Base-by-base conservation (phyloP, 306 rosid species). In the Hippophae rhamnoides region DNA sequence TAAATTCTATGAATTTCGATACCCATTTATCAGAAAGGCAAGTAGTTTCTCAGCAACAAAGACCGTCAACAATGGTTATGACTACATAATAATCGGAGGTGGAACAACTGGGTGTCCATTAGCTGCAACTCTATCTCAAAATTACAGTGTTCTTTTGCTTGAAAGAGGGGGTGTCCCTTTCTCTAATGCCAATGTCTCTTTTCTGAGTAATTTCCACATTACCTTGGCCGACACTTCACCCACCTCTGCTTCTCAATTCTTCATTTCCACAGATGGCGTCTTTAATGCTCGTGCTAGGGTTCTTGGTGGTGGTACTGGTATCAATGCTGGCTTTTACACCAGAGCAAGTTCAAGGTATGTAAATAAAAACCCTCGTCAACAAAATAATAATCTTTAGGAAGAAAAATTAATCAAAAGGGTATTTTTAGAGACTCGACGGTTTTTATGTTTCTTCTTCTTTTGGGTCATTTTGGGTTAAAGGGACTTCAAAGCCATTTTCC, bases 11-110 rank as follows among this genome's bases (percentile, higher is more conserved):
- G 57, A 69, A 59, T 66, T 58, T 8, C 50, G 43, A 2, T 88
- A 84, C 81, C 94, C 99, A 5, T 92, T 85, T 66, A 81, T 88
- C 26, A 84, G 52, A 65, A 69, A 51, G 10, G 99, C 99, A 49
- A 88, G 99, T 69, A 64, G 85, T 50, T 92, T 92, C 62, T 63
- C 87, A 44, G 72, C 86, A 31, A 54, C 84, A 5, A 73, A 72
- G 47, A 45, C 74, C 12, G 58, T 43, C 10, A 64, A 52, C 56
- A 68, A 70, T 45, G 89, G 10, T 0, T 72, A 76, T 8, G 77
- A 76, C 54, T 76, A 72, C 68, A 72, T 76, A 12, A 58, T 76
- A 5, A 11, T 76, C 5, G 81, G 81, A 6, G 81, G 81, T n/a
- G 81, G 81, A 10, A 67, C 74, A 0, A 58, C 77, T 3, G 77